Conservation (phyloP, 805 yeast species). For the Schizosaccharomyces lindneri region DNA sequence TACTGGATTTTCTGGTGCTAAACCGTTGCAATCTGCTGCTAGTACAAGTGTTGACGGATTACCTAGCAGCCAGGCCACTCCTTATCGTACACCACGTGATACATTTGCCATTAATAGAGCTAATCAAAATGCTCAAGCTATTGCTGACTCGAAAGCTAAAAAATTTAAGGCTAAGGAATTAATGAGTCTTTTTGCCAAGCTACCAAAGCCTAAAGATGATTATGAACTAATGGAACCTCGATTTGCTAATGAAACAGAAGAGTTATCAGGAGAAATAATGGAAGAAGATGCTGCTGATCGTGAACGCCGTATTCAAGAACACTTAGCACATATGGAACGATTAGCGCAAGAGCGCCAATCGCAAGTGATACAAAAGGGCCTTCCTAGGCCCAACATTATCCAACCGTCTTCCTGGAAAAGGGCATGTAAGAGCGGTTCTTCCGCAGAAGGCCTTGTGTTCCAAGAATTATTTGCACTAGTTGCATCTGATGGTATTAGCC, state of each 20-base stretch:
- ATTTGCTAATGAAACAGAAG: constrained; percentile 11
- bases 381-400: constrained; percentile 13
- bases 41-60: not conserved
- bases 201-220: constrained; percentile 20
- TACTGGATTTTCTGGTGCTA: constrained; percentile 2
- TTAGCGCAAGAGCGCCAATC: constrained; percentile 19
- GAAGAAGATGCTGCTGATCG: constrained; percentile 13
- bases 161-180: constrained; percentile 2
- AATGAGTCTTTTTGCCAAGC: constrained; percentile 4
- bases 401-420: constrained; percentile 4
- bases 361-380: constrained; percentile 21
- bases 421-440: not conserved
- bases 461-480: not conserved
- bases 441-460: not conserved
- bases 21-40: constrained; percentile 3
- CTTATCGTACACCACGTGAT: constrained; percentile 6
- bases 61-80: not conserved
- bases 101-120: constrained; percentile 7
- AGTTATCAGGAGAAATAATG: constrained; percentile 4
- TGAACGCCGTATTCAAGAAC: constrained; percentile 9
- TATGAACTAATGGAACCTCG: constrained; percentile 16
- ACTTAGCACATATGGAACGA: constrained; percentile 7
- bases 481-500: not conserved
- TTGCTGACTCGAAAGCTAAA: constrained; percentile 5
- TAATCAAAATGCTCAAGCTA: constrained; percentile 6